Conservation (phyloP, 345 rosid species). For the Laguncularia racemosa region DNA sequence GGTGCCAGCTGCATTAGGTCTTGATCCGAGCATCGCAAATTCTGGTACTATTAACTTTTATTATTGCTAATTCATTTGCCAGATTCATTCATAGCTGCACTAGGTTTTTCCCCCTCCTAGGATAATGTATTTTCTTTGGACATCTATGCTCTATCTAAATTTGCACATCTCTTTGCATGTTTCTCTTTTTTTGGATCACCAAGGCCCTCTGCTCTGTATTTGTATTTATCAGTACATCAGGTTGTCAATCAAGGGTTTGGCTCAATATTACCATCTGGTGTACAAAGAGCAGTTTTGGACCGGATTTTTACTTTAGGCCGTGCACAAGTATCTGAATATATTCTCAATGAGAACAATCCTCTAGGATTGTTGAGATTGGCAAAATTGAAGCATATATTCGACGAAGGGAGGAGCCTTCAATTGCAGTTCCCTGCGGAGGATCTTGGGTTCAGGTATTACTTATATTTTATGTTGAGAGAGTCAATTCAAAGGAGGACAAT, state of each 20-base stretch:
- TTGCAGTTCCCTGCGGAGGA: slow-evolving; percentile 99
- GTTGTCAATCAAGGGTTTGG: slow-evolving; percentile 42
- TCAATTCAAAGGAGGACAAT: no score
- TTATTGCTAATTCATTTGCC: background rate
- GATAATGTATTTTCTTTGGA: background rate
- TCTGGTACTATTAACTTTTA: slow-evolving; percentile 39
- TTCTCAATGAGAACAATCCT: slow-evolving; percentile 72
- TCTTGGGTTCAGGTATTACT: slow-evolving; percentile 85
- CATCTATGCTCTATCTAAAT: background rate
- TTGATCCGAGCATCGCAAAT: slow-evolving; percentile 71
- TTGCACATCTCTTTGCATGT: background rate
- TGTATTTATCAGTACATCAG: slow-evolving; percentile 51
- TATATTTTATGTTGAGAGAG: no score
- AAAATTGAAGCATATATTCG: slow-evolving; percentile 57
- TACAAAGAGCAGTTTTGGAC: slow-evolving; percentile 68
- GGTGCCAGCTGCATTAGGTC: slow-evolving; percentile 86
- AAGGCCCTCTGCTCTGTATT: slow-evolving; percentile 3
- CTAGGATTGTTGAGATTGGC: slow-evolving; percentile 72
- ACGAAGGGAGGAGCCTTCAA: slow-evolving; percentile 92
- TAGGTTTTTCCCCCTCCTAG: background rate
- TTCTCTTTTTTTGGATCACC: background rate
- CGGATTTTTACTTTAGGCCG: slow-evolving; percentile 79
- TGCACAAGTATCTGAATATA: slow-evolving; percentile 66
- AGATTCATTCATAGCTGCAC: background rate
- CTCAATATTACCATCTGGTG: slow-evolving; percentile 59